Conservation (phyloP, 805 yeast genomes). For the Ogataea ramenticola region DNA sequence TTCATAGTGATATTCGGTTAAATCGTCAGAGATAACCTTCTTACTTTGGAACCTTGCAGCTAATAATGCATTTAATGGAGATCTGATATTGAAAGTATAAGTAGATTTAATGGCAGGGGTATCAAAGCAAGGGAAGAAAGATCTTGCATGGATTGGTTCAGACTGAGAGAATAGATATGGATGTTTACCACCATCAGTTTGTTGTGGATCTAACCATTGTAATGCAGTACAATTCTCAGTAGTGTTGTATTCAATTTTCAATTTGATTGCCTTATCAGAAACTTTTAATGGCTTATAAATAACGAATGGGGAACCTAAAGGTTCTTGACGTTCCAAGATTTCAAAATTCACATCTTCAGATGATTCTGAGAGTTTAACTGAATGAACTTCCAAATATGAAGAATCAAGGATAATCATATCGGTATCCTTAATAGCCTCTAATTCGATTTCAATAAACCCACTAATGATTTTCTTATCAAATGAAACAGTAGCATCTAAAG, state of each 20-base stretch:
- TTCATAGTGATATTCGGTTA: conserved; percentile 38
- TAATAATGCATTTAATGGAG: conserved; percentile 64
- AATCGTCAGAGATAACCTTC: conserved; percentile 25
- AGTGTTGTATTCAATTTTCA: conserved; percentile 54
- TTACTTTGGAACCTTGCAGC: conserved; percentile 40
- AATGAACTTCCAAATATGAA: conserved; percentile 45
- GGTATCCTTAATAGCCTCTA: conserved; percentile 27
- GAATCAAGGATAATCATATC: conserved; percentile 56
- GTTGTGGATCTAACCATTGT: conserved; percentile 73
- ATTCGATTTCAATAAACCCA: conserved; percentile 48
- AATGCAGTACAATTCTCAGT: conserved; percentile 75
- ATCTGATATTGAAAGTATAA: conserved; percentile 48
- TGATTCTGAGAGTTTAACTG: conserved; percentile 36
- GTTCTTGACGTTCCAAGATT: conserved; percentile 36
- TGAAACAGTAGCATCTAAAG: conserved; percentile 42
- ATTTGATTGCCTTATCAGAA: conserved; percentile 10
- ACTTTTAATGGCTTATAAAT: conserved; percentile 19
- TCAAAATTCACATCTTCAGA: conserved; percentile 20
- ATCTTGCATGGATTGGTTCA: conserved; percentile 86
- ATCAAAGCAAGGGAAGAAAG: conserved; percentile 84
- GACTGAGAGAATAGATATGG: conserved; percentile 83
- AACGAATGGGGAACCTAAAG: conserved; percentile 52
- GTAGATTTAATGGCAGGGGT: conserved; percentile 79
- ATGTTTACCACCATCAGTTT: conserved; percentile 62
- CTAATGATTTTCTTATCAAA: conserved; percentile 44